Percentiles rank a stretch among this genome's conserved stretches.
Evolutionary conservation across 176 grass and related monocot species (phyloP).

Genomic region (Chloris gayana): DNA sequence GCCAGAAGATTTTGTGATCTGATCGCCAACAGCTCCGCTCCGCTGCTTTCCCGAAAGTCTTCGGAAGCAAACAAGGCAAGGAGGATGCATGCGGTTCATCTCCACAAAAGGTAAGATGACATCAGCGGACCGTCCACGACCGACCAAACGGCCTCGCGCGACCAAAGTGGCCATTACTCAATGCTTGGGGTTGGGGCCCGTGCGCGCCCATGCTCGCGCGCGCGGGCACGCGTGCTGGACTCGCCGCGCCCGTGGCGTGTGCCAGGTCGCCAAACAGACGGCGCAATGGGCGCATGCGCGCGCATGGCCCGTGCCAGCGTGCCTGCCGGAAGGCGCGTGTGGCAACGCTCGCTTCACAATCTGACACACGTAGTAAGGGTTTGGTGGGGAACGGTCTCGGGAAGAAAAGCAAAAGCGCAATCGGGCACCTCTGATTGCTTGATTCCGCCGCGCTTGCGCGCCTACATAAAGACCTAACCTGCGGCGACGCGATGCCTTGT

Average conservation of each 20-base stretch:
- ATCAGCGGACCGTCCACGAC: constrained; percentile 3
- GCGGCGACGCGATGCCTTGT: background rate
- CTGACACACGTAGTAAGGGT: background rate
- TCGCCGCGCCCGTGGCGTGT: constrained; percentile 9
- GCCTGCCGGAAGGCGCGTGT: background rate
- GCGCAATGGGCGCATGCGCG: background rate
- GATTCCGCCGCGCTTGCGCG: background rate
- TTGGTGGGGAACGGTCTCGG: background rate
- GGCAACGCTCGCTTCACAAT: background rate
- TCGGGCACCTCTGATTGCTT: background rate
- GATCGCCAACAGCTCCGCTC: background rate
- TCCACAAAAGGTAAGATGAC: background rate
- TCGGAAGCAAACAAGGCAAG: background rate
- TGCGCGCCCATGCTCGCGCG: background rate
- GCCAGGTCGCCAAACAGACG: background rate
- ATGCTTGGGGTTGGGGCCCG: background rate
- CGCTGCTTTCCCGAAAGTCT: constrained; percentile 31
- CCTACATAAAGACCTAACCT: constrained; percentile 29
- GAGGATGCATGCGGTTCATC: background rate
- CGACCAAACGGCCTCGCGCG: background rate
- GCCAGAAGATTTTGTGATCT: constrained; percentile 5
- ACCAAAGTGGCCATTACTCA: background rate
- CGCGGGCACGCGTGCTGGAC: background rate
- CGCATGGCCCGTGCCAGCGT: background rate
- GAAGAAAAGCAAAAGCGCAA: background rate